Percentiles rank a stretch among this genome's conserved stretches.
Evolutionary conservation across 2,329 filamentous ascomycete genomes (phyloP).

Genomic region (Pseudonectria foliicola): DNA sequence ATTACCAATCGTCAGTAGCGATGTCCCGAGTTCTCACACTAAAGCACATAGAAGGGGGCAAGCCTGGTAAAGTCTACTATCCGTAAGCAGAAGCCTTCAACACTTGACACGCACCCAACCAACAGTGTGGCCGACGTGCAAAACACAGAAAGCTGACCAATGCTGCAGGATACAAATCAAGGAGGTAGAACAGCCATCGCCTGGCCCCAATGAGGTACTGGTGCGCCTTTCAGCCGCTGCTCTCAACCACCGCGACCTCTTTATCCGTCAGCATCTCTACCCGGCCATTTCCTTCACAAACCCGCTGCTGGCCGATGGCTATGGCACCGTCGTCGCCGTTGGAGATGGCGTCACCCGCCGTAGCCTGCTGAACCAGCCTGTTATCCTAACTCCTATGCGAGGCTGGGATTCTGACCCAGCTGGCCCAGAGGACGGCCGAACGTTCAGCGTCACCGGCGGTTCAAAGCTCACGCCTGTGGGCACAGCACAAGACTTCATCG

Average conservation of each 20-base stretch:
- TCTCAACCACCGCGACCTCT: conserved; percentile 92
- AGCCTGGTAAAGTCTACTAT: conserved; percentile 84
- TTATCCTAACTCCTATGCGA: conserved; percentile 69
- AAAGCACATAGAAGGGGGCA: conserved; percentile 62
- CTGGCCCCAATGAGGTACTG: conserved; percentile 61
- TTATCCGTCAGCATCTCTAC: conserved; percentile 88
- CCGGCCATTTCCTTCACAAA: conserved; percentile 73
- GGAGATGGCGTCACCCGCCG: conserved; percentile 40
- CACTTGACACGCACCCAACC: neutral
- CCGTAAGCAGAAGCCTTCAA: conserved; percentile 41
- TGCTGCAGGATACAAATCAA: conserved; percentile 48
- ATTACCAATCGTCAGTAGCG: conserved; percentile 5
- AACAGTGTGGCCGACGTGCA: too few species aligned
- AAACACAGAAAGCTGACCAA: conserved; percentile 5
- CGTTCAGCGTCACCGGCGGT: conserved; percentile 62
- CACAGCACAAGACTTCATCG: conserved; percentile 66
- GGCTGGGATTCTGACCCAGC: conserved; percentile 68
- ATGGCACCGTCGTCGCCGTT: conserved; percentile 61
- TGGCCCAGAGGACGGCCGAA: conserved; percentile 59
- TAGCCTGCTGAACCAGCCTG: conserved; percentile 53
- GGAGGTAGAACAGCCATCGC: conserved; percentile 54
- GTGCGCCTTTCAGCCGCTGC: conserved; percentile 71
- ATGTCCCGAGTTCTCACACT: conserved; percentile 56
- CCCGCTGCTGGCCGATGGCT: conserved; percentile 77
- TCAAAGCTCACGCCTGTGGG: conserved; percentile 56